Evolutionary conservation across 208 protist species (phyloP).

Genomic region (Crithidia mellificae): DNA sequence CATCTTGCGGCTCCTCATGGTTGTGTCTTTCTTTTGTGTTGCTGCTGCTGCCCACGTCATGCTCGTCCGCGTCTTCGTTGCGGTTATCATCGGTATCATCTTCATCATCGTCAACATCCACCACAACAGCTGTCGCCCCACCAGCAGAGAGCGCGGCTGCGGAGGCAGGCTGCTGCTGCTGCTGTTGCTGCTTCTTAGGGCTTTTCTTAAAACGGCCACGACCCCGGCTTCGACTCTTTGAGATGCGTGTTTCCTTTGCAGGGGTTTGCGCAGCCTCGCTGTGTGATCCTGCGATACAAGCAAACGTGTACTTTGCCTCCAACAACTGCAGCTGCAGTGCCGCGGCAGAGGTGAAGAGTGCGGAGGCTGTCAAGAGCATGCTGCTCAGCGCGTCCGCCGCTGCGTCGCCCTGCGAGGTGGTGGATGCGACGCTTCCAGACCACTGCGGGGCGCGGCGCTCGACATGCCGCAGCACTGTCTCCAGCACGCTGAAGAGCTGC

Average conservation of each 20-base stretch:
- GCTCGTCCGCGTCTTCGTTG: background rate
- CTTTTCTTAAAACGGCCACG: background rate
- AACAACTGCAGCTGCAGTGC: conserved; percentile 6
- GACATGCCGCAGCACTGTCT: background rate
- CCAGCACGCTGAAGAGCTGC: conserved; percentile 13
- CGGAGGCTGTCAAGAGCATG: background rate
- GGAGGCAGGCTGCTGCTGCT: background rate
- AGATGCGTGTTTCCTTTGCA: background rate
- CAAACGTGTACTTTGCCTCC: conserved; percentile 15
- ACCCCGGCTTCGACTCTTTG: conserved; percentile 1
- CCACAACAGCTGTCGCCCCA: conserved; percentile 14
- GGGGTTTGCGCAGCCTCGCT: background rate
- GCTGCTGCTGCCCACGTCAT: background rate
- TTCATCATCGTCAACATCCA: conserved; percentile 16
- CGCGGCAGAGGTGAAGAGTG: background rate
- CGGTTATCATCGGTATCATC: background rate
- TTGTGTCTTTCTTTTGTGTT: background rate
- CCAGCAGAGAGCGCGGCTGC: too few species aligned
- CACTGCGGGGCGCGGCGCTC: background rate
- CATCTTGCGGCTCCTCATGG: too few species aligned
- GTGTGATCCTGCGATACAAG: conserved; percentile 1
- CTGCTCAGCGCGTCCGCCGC: background rate
- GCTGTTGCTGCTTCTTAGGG: conserved; percentile 4
- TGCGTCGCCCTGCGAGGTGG: background rate
- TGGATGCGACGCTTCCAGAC: too few species aligned